Conservation (phyloP, 179 eudicot genomes). For the Actinidia arguta region DNA sequence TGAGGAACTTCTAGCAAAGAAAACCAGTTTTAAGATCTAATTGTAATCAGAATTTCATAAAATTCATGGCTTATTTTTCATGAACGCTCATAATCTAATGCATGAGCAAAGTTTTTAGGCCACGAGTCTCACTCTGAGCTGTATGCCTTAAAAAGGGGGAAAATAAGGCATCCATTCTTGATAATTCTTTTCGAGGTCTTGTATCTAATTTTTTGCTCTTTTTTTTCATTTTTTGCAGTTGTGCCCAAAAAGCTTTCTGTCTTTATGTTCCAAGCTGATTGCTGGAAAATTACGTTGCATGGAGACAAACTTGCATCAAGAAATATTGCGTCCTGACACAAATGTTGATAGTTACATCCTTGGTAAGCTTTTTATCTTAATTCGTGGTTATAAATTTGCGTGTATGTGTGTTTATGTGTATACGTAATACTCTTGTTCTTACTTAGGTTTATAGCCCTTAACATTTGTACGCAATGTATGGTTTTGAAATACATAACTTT, state of each 20-base stretch:
- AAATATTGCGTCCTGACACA: slow-evolving; percentile 42
- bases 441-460: neutral
- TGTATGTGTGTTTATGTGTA: neutral
- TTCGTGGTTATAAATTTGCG: neutral
- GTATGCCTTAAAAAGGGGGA: neutral
- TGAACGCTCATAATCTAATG: neutral
- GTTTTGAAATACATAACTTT: neutral
- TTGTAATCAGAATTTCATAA: neutral
- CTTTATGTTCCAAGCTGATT: slow-evolving; percentile 70
- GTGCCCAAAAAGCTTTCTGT: slow-evolving; percentile 77
- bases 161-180: too few relatives aligned
- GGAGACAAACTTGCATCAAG: slow-evolving; percentile 75
- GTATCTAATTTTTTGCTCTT: neutral
- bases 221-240: slow-evolving; percentile 48
- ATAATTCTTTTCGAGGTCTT: neutral
- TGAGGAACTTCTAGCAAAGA: neutral
- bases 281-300: slow-evolving; percentile 80
- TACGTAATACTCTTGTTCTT: neutral
- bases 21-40: neutral
- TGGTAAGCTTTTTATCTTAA: slow-evolving; percentile 20
- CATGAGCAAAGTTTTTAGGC: neutral
- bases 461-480: neutral
- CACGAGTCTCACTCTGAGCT: neutral
- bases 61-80: too few relatives aligned
- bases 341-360: slow-evolving; percentile 1